Conservation (phyloP, 805 yeast species). For the Myxozyma neglecta region DNA sequence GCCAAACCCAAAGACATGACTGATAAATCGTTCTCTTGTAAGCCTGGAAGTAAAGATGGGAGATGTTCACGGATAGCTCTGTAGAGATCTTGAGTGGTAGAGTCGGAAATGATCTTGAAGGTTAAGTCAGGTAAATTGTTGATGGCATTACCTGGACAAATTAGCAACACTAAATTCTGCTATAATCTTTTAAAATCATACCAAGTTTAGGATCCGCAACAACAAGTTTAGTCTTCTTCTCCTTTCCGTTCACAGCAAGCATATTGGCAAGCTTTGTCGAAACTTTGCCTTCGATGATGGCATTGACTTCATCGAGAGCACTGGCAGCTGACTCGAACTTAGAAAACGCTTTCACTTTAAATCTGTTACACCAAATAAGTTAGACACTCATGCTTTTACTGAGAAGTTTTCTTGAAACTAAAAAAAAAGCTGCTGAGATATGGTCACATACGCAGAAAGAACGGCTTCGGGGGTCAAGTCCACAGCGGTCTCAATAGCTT, state of each 20-base stretch:
- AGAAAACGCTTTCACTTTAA: constrained; percentile 93
- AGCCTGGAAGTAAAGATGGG: constrained; percentile 92
- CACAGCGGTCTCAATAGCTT: constrained; percentile 80
- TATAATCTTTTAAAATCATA: constrained; percentile 6
- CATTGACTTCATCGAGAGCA: constrained; percentile 92
- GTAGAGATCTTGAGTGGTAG: constrained; percentile 89
- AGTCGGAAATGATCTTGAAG: constrained; percentile 87
- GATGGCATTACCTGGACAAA: constrained; percentile 61
- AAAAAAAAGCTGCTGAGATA: background rate
- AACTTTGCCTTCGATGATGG: constrained; percentile 91
- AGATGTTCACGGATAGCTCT: constrained; percentile 93
- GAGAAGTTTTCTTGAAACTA: background rate
- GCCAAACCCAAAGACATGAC: constrained; percentile 98
- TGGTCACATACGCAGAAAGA: constrained; percentile 29
- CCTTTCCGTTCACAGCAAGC: constrained; percentile 70
- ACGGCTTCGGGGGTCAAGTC: constrained; percentile 29
- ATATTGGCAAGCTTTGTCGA: constrained; percentile 76
- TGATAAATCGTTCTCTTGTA: constrained; percentile 75
- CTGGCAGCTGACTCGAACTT: constrained; percentile 92
- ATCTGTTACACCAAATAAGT: constrained; percentile 37
- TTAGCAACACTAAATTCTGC: background rate
- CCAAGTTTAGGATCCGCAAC: constrained; percentile 96
- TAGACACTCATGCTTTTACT: too few species aligned
- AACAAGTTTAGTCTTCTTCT: constrained; percentile 63
- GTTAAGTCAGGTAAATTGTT: constrained; percentile 84